A percentile compares a stretch with the other conserved stretches of the same genome.
These are phyloP conservation scores for Sporothrix mexicana DNA, from an alignment of 2,329 filamentous ascomycete genomes.

Conservation along the genomic window DNA sequence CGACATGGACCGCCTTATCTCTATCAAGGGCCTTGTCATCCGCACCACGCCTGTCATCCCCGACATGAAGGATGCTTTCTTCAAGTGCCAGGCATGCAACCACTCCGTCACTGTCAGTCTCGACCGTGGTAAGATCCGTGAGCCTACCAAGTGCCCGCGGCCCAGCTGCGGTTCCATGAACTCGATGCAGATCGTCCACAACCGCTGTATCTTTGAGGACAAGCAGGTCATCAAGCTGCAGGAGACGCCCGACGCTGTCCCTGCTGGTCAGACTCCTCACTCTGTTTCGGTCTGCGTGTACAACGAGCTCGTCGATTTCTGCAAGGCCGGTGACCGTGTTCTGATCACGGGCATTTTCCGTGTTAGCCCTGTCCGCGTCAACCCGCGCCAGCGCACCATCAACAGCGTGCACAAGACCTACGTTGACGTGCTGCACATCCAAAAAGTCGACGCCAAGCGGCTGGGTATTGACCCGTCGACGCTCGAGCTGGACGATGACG, in stretches of 20 bases:
- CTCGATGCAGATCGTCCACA: constrained; percentile 98
- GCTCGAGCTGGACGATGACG: constrained; percentile 73
- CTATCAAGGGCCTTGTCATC: constrained; percentile 94
- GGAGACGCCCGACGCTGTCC: constrained; percentile 93
- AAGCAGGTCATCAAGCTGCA: constrained; percentile 99
- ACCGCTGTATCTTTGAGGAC: constrained; percentile 90
- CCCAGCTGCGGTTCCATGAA: constrained; percentile 82
- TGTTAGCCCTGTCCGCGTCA: constrained; percentile 89
- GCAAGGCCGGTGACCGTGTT: constrained; percentile 95
- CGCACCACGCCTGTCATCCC: constrained; percentile 94
- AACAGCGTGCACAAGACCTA: constrained; percentile 99
- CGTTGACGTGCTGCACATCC: constrained; percentile 91
- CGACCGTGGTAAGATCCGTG: constrained; percentile 93
- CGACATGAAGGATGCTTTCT: constrained; percentile 99
- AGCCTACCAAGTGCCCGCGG: constrained; percentile 89
- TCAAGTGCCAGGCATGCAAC: constrained; percentile 91
- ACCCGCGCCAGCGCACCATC: constrained; percentile 87
- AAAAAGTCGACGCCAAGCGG: constrained; percentile 94
- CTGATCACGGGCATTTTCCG: constrained; percentile 97
- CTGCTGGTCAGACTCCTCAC: constrained; percentile 94
- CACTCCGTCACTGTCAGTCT: constrained; percentile 90
- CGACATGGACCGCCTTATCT: constrained; percentile 96
- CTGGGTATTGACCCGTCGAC: constrained; percentile 91
- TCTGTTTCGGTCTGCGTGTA: constrained; percentile 96
- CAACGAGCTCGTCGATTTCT: constrained; percentile 95